Base-by-base conservation (phyloP, 805 yeast species). In the Cyberlindnera samutprakarnensis region DNA sequence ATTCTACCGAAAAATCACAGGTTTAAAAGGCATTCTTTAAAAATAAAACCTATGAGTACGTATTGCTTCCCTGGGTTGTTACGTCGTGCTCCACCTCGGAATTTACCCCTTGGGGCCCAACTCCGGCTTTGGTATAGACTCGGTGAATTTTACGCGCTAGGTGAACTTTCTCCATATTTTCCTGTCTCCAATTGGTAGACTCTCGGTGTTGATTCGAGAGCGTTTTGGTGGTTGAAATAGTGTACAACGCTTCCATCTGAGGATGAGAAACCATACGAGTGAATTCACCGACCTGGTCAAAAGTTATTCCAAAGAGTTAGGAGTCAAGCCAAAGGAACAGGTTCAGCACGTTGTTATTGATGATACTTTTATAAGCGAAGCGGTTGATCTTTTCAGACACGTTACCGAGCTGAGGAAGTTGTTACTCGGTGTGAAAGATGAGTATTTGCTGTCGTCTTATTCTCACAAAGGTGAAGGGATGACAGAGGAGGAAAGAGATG, bases 401-500 rank as follows among this genome's bases (percentile, higher is more conserved):
- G 36, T 61, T 4, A 30, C 28, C 10, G 62, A 57, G 27, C 43
- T 62, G 15, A 41, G 43, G 15, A 41, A 38, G 13, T 50, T 59
- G 2, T 28, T 62, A 1, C 32, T 20, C 12, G 33, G 45, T 2
- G 40, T 59, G 4, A 51, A 47, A 22, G 38, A 54, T 0, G 41
- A 48, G 18, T 64, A 62, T 31, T 32, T 52, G 17, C 31, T 46
- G 7, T 38, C 44, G 6, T 18, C 30, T 6, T 33, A 35, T 3
- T 30, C 17, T 10, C 34, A 35, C 14, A 38, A 28, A 44, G 28
- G 32, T 31, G 28, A 50, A 32, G 31, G 32, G 34, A 58, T 72
- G 50, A 44, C 66, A 17, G 62, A 64, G 19, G 61, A 55, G 8
- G 78, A 74, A 24, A 70, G 74, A 43, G 72, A 73, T 38, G 62